phyloP scores from a whole-genome alignment of 352 stramenopile species.

The Globisporangium sylvaticum region DNA sequence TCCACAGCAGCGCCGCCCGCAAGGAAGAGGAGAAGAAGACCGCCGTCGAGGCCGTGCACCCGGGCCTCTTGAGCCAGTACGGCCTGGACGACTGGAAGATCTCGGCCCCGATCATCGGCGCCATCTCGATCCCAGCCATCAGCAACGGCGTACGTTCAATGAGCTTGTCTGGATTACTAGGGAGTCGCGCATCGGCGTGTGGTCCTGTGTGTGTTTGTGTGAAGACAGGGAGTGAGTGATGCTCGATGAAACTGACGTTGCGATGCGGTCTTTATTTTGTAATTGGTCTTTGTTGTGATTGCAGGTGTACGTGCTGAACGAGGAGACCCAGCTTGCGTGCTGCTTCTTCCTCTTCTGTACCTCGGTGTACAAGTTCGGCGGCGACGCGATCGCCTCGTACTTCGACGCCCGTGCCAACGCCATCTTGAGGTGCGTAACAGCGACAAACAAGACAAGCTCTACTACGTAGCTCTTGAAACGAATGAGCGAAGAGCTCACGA shows the following conservation, averaged over 20 bases:
- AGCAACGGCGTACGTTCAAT: slow-evolving; percentile 67
- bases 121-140: slow-evolving; percentile 68
- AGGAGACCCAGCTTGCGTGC: slow-evolving; percentile 79
- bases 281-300: not conserved
- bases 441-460: not conserved
- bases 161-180: not conserved
- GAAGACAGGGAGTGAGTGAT: not conserved
- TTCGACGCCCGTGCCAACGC: slow-evolving; percentile 73
- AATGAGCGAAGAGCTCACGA: not conserved
- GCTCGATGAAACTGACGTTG: not conserved
- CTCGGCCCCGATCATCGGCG: slow-evolving; percentile 65
- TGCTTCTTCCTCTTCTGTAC: slow-evolving; percentile 87
- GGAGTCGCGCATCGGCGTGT: not conserved
- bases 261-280: not conserved
- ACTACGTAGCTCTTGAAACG: not conserved
- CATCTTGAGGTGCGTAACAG: slow-evolving; percentile 56
- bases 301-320: slow-evolving; percentile 83
- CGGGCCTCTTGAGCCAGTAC: slow-evolving; percentile 56
- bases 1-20: slow-evolving; percentile 56
- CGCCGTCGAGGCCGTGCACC: slow-evolving; percentile 34
- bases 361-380: slow-evolving; percentile 84
- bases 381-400: slow-evolving; percentile 79
- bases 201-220: not conserved
- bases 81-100: slow-evolving; percentile 86
- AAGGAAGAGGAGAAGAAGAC: slow-evolving; percentile 49